Conservation (phyloP, 805 yeast genomes). For the Nakazawaea ernobii region DNA sequence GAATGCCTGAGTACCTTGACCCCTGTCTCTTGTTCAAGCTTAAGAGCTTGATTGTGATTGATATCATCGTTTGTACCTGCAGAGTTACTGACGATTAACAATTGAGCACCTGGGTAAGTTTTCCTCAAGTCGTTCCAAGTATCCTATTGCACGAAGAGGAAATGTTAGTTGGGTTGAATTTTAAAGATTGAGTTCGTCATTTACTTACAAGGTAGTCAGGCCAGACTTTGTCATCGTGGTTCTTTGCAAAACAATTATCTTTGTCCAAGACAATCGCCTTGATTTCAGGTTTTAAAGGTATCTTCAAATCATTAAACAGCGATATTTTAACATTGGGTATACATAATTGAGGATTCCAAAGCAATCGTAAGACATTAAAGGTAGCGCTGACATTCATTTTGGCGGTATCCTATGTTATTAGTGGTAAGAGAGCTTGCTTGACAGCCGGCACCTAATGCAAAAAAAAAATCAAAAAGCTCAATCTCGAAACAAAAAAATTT, state of each 20-base stretch:
- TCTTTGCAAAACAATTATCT: constrained; percentile 91
- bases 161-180: neutral
- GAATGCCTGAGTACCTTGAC: constrained; percentile 65
- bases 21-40: constrained; percentile 59
- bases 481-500: too few species aligned
- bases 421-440: neutral
- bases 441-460: too few species aligned
- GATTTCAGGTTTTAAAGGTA: constrained; percentile 28
- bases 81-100: constrained; percentile 83
- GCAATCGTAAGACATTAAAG: constrained; percentile 53
- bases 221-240: constrained; percentile 76
- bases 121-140: constrained; percentile 51
- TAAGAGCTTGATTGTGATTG: constrained; percentile 50
- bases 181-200: constrained; percentile 1
- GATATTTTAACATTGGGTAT: constrained; percentile 68
- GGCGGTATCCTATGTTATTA: neutral
- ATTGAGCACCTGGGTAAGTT: constrained; percentile 55
- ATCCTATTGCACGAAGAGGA: constrained; percentile 17
- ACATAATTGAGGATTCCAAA: constrained; percentile 61
- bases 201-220: constrained; percentile 49
- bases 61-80: constrained; percentile 85
- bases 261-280: constrained; percentile 85
- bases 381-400: constrained; percentile 72
- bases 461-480: too few species aligned
- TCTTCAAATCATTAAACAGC: constrained; percentile 21